Conservation (phyloP, 805 yeast species). For the Candida sithepensis region DNA sequence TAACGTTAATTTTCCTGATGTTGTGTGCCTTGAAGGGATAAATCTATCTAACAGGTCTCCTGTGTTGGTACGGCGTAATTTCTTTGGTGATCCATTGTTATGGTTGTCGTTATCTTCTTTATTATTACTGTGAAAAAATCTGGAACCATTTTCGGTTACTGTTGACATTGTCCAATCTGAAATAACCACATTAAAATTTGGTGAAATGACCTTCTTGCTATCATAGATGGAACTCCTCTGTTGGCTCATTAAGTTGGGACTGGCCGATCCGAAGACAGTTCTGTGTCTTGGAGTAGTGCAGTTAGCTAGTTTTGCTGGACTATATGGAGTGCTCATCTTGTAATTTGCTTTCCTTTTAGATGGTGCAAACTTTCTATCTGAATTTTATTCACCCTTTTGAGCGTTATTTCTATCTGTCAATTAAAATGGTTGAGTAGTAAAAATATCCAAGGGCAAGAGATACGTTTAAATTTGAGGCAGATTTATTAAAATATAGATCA, state of each 20-base stretch:
- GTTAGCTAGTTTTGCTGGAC: constrained; percentile 9
- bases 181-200: constrained; percentile 33
- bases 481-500: too few species aligned
- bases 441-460: too few species aligned
- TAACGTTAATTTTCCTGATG: constrained; percentile 41
- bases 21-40: constrained; percentile 54
- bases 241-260: constrained; percentile 27
- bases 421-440: too few species aligned
- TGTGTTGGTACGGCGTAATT: constrained; percentile 30
- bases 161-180: constrained; percentile 31
- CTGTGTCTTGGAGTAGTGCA: constrained; percentile 24
- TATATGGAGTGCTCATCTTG: constrained; percentile 3
- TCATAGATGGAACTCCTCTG: constrained; percentile 27
- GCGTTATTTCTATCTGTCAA: too few species aligned
- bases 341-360: neutral
- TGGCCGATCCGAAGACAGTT: constrained; percentile 30
- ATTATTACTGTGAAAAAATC: neutral
- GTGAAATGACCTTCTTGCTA: constrained; percentile 30
- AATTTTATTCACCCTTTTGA: too few species aligned
- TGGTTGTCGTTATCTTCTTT: constrained; percentile 8
- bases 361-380: too few species aligned
- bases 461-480: too few species aligned
- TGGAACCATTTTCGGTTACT: constrained; percentile 3
- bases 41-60: constrained; percentile 48
- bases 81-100: constrained; percentile 23